phyloP scores from a whole-genome alignment of 2,329 filamentous ascomycete species.

The Corinectria fuckeliana region DNA sequence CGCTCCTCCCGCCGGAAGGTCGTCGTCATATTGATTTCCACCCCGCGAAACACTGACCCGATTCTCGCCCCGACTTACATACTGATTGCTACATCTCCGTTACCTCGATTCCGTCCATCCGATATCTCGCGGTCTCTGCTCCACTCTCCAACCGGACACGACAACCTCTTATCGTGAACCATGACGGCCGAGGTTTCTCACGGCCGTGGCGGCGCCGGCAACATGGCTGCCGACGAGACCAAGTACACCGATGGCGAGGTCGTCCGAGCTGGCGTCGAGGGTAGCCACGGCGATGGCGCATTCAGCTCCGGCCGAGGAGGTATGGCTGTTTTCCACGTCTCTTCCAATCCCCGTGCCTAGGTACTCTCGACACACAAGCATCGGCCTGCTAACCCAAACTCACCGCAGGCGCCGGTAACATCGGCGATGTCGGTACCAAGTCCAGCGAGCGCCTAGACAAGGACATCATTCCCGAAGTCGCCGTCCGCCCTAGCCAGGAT shows the following conservation, averaged over 20 bases:
- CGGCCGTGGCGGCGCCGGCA: slow-evolving; percentile 67
- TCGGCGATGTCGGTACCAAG: slow-evolving; percentile 55
- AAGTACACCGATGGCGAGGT: slow-evolving; percentile 68
- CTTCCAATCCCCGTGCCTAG: background rate
- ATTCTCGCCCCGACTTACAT: background rate
- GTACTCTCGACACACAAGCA: background rate
- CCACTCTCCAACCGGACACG: background rate
- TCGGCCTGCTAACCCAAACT: slow-evolving; percentile 14
- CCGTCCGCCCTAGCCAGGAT: slow-evolving; percentile 56
- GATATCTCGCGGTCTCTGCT: background rate
- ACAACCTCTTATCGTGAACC: slow-evolving; percentile 17
- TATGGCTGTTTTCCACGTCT: slow-evolving; percentile 40
- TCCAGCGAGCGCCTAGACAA: slow-evolving; percentile 53
- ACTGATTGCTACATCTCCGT: background rate
- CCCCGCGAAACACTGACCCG: background rate
- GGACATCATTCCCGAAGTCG: slow-evolving; percentile 60
- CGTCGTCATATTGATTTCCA: slow-evolving; percentile 14
- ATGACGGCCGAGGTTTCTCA: slow-evolving; percentile 61
- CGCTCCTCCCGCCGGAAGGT: slow-evolving; percentile 22
- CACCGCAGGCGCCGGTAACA: slow-evolving; percentile 62
- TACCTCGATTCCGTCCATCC: background rate
- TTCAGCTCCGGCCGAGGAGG: slow-evolving; percentile 67
- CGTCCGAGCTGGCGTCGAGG: slow-evolving; percentile 59
- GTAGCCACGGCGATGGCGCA: slow-evolving; percentile 64
- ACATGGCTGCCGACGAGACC: slow-evolving; percentile 64